A percentile compares a stretch with the other conserved stretches of the same genome.
These are phyloP conservation scores for Neovahlkampfia damariscottae DNA, from an alignment of 78 protist species.

Conservation along the genomic window DNA sequence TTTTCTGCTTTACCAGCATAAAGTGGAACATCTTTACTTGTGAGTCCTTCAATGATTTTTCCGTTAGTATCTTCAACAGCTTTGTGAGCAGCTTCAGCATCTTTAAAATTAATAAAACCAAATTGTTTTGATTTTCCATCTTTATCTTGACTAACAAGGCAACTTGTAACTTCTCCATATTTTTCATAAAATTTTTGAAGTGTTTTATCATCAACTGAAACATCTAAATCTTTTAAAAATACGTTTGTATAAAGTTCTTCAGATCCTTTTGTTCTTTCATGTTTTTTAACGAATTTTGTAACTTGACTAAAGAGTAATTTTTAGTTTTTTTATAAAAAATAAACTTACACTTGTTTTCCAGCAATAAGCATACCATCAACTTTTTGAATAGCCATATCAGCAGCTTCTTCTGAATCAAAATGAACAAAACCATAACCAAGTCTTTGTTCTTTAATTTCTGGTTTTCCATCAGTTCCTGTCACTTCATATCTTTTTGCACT, in stretches of 20 bases:
- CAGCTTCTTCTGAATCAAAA: slow-evolving; percentile 78
- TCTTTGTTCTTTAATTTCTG: slow-evolving; percentile 37
- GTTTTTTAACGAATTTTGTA: slow-evolving; percentile 9
- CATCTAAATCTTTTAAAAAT: slow-evolving; percentile 77
- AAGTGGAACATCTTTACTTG: slow-evolving; percentile 39
- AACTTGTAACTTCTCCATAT: slow-evolving; percentile 66
- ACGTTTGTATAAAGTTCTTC: slow-evolving; percentile 72
- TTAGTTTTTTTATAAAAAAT: slow-evolving; percentile 56
- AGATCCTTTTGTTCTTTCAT: neutral
- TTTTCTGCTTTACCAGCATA: slow-evolving; percentile 77
- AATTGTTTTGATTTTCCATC: slow-evolving; percentile 69
- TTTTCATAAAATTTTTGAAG: slow-evolving; percentile 36
- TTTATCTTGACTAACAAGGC: slow-evolving; percentile 38
- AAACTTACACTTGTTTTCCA: slow-evolving; percentile 73
- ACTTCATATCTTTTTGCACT: slow-evolving; percentile 19
- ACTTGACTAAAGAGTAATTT: slow-evolving; percentile 59
- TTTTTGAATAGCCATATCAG: slow-evolving; percentile 66
- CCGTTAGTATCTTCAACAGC: slow-evolving; percentile 68
- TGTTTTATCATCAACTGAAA: slow-evolving; percentile 37
- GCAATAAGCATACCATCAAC: slow-evolving; percentile 82
- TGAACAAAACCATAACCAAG: slow-evolving; percentile 93
- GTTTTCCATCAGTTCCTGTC: slow-evolving; percentile 21
- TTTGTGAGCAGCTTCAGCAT: slow-evolving; percentile 61
- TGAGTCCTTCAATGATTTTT: slow-evolving; percentile 22
- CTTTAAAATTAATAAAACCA: slow-evolving; percentile 88